phyloP scores from a whole-genome alignment of 441 rosid species.

The Populus trichocarpa region DNA sequence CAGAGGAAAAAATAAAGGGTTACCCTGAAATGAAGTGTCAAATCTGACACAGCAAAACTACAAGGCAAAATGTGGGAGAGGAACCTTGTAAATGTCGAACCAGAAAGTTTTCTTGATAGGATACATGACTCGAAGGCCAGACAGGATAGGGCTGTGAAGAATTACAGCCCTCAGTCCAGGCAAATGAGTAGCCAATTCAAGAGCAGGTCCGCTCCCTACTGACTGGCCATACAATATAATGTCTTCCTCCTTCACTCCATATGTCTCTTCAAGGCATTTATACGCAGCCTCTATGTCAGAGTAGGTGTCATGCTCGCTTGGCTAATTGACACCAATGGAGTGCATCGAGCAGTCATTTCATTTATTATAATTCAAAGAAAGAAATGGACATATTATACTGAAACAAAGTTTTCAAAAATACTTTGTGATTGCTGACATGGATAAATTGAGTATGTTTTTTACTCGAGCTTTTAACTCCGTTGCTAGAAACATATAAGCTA shows the following conservation, averaged over 20 bases:
- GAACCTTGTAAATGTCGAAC: slow-evolving; percentile 92
- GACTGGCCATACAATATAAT: slow-evolving; percentile 87
- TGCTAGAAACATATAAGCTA: too few relatives aligned
- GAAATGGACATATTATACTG: not conserved
- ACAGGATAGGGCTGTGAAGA: slow-evolving; percentile 88
- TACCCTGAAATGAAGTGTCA: not conserved
- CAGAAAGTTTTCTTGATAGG: slow-evolving; percentile 86
- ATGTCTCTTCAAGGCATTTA: slow-evolving; percentile 68
- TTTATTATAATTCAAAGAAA: not conserved
- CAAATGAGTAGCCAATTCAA: slow-evolving; percentile 73
- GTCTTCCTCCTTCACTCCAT: slow-evolving; percentile 74
- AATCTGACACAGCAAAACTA: not conserved
- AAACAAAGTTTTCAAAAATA: not conserved
- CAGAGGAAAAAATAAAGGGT: slow-evolving; percentile 1
- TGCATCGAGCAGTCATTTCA: not conserved
- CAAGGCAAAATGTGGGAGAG: not conserved
- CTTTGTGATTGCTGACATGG: not conserved
- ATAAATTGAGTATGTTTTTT: not conserved
- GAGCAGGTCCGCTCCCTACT: slow-evolving; percentile 93
- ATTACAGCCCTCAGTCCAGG: slow-evolving; percentile 71
- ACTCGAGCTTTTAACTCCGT: not conserved
- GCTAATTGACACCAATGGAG: slow-evolving; percentile 29
- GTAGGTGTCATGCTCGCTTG: slow-evolving; percentile 88
- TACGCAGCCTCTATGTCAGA: slow-evolving; percentile 85
- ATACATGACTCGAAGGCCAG: slow-evolving; percentile 91